phyloP scores from a whole-genome alignment of 208 protist genomes.

The Wallacemonas sp. region DNA sequence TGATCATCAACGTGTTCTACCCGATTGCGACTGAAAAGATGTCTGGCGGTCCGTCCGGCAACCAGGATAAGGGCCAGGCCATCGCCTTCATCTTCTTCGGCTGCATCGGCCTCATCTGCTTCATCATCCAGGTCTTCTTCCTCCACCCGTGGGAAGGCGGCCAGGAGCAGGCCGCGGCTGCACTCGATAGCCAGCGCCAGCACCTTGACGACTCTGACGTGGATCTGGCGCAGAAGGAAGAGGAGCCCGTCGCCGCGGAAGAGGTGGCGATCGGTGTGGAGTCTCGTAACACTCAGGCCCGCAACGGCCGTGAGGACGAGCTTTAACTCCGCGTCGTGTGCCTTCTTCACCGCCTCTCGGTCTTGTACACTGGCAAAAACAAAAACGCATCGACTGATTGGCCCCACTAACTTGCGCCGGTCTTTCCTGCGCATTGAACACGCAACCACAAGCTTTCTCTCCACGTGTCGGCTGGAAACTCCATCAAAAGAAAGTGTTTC shows the following conservation, averaged over 20 bases:
- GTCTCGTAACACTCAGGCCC: neutral
- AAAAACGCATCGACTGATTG: no score
- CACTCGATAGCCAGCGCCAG: neutral
- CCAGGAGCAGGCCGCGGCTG: neutral
- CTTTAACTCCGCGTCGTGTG: no score
- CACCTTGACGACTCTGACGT: neutral
- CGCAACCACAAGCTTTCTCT: no score
- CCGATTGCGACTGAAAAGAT: constrained; percentile 75
- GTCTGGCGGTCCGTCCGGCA: constrained; percentile 73
- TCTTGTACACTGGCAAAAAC: no score
- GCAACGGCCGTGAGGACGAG: neutral
- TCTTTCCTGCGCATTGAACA: no score
- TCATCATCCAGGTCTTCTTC: constrained; percentile 75
- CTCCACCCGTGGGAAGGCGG: constrained; percentile 53
- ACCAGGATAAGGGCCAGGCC: constrained; percentile 88
- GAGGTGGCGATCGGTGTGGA: neutral
- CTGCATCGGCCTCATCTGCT: constrained; percentile 58
- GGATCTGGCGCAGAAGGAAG: constrained; percentile 8
- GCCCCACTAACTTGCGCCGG: no score
- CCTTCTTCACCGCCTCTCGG: no score
- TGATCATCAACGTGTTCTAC: constrained; percentile 88
- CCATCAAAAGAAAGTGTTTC: no score
- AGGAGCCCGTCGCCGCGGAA: neutral
- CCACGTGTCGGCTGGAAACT: no score
- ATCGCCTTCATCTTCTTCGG: constrained; percentile 89